phyloP scores from a whole-genome alignment of 371 early-diverging fungal genomes.

The Syncephalastrum monosporum region DNA sequence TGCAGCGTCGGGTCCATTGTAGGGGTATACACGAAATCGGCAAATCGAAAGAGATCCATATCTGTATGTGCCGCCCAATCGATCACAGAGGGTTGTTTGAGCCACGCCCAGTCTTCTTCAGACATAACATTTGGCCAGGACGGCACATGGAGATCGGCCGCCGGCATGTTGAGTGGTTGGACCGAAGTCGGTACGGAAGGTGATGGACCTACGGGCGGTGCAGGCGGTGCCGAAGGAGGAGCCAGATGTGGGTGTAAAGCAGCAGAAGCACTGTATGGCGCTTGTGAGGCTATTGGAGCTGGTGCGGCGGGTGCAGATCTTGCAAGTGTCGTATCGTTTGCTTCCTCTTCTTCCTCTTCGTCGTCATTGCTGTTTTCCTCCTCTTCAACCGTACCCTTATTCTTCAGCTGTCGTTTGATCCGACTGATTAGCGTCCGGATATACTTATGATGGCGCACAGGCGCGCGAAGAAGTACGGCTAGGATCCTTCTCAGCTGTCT shows the following conservation, averaged over 20 bases:
- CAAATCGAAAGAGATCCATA: slow-evolving; percentile 19
- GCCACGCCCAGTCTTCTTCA: slow-evolving; percentile 13
- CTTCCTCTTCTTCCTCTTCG: slow-evolving; percentile 3
- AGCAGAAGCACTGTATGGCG: not conserved
- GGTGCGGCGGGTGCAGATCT: not conserved
- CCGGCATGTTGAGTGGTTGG: not conserved
- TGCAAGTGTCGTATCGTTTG: not conserved
- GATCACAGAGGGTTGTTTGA: slow-evolving; percentile 3
- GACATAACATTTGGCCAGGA: not conserved
- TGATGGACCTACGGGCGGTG: not conserved
- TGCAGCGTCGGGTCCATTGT: slow-evolving; percentile 8
- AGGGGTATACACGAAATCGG: slow-evolving; percentile 19
- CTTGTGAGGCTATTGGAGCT: not conserved
- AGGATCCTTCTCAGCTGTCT: slow-evolving; percentile 29
- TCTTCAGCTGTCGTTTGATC: slow-evolving; percentile 19
- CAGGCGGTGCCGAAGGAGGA: not conserved
- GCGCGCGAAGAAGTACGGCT: slow-evolving; percentile 22
- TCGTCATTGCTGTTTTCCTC: not conserved
- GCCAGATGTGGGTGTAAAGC: not conserved
- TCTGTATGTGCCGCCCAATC: slow-evolving; percentile 10
- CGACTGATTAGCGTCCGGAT: slow-evolving; percentile 24
- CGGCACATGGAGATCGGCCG: no score
- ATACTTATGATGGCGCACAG: slow-evolving; percentile 43
- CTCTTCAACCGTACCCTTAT: slow-evolving; percentile 3
- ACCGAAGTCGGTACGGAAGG: not conserved